These are phyloP conservation scores for Penicillium waksmanii DNA, from an alignment of 495 filamentous ascomycete species.

Conservation along the genomic window DNA sequence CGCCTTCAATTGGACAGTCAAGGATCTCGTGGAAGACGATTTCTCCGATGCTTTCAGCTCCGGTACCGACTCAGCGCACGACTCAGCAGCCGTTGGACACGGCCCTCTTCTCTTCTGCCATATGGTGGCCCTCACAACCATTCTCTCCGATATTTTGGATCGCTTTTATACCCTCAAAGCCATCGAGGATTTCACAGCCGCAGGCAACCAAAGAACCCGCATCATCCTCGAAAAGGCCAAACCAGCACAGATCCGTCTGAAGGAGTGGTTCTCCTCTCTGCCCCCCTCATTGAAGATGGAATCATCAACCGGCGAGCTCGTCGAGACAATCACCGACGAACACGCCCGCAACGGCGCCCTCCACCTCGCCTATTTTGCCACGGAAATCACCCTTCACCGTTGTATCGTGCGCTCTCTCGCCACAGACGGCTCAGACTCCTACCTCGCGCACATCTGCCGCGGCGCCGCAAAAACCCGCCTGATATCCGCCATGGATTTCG, in stretches of 20 bases:
- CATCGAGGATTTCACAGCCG: slow-evolving; percentile 54
- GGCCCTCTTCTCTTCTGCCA: slow-evolving; percentile 59
- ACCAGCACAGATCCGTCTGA: slow-evolving; percentile 61
- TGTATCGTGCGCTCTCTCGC: slow-evolving; percentile 60
- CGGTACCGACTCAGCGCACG: slow-evolving; percentile 35
- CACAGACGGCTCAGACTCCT: slow-evolving; percentile 47
- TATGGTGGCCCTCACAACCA: slow-evolving; percentile 60
- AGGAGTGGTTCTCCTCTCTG: slow-evolving; percentile 61
- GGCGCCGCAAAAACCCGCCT: slow-evolving; percentile 70
- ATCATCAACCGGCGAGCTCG: slow-evolving; percentile 42
- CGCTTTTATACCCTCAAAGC: slow-evolving; percentile 64
- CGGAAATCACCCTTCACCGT: slow-evolving; percentile 64
- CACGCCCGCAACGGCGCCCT: slow-evolving; percentile 54
- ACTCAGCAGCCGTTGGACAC: slow-evolving; percentile 46
- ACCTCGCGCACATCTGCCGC: slow-evolving; percentile 90
- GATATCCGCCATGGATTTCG: slow-evolving; percentile 61
- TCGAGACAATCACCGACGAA: slow-evolving; percentile 45
- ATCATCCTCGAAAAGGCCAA: slow-evolving; percentile 64
- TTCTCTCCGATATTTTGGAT: slow-evolving; percentile 63
- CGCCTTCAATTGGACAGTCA: slow-evolving; percentile 60
- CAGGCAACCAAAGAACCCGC: slow-evolving; percentile 53
- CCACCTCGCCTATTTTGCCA: slow-evolving; percentile 65
- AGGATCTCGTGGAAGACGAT: slow-evolving; percentile 55
- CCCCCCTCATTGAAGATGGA: slow-evolving; percentile 60
- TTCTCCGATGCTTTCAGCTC: slow-evolving; percentile 46